phyloP scores from a whole-genome alignment of 345 rosid species.

The Brassica napus region DNA sequence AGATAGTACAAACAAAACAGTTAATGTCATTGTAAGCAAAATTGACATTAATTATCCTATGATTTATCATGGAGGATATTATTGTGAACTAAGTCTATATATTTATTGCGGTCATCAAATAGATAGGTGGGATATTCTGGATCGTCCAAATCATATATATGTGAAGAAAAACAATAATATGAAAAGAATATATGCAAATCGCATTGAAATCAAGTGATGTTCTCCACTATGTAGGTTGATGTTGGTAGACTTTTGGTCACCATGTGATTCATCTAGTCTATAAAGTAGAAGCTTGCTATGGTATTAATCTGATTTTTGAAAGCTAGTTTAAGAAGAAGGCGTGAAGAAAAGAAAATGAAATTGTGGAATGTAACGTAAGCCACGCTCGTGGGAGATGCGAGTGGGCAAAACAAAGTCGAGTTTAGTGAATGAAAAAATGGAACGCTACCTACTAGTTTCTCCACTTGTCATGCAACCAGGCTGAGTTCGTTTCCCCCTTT shows the following conservation, averaged over 20 bases:
- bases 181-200: not conserved
- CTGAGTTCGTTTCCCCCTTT: slow-evolving; percentile 45
- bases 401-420: slow-evolving; percentile 2
- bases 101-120: not conserved
- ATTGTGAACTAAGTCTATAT: not conserved
- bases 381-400: slow-evolving; percentile 31
- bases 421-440: slow-evolving; percentile 46
- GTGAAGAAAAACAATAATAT: not conserved
- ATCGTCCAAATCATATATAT: not conserved
- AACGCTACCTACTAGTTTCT: slow-evolving; percentile 56
- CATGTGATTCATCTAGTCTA: slow-evolving; percentile 2
- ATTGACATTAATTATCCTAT: not conserved
- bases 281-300: slow-evolving; percentile 6
- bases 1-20: not conserved
- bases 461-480: slow-evolving; percentile 77
- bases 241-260: slow-evolving; percentile 33
- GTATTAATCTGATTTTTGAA: slow-evolving; percentile 12
- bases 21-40: not conserved
- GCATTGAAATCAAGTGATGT: slow-evolving; percentile 10
- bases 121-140: slow-evolving; percentile 2
- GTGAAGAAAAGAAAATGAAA: slow-evolving; percentile 37
- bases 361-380: not conserved
- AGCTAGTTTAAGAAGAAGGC: slow-evolving; percentile 21
- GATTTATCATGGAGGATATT: not conserved
- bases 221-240: slow-evolving; percentile 20